phyloP scores from a whole-genome alignment of 257 asterid genomes.

The Solanum sejunctum region DNA sequence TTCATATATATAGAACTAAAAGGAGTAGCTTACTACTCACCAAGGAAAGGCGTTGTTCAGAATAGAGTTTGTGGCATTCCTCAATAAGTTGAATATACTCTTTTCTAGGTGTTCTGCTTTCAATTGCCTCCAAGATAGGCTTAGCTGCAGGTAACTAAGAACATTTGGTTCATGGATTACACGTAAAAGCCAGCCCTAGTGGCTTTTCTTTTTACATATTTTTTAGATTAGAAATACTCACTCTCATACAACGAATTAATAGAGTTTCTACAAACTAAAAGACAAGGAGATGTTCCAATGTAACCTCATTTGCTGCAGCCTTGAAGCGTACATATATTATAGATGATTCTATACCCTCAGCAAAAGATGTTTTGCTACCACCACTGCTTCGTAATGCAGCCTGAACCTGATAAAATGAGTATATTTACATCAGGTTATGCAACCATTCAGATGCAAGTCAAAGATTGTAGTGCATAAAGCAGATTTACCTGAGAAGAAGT shows the following conservation, averaged over 20 bases:
- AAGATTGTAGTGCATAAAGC: slow-evolving; percentile 7
- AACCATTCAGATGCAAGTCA: not conserved
- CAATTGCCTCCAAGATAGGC: slow-evolving; percentile 88
- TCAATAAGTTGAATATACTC: slow-evolving; percentile 83
- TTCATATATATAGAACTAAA: not conserved
- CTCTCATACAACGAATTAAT: not conserved
- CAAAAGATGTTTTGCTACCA: slow-evolving; percentile 29
- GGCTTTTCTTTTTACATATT: not conserved
- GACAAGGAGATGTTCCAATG: slow-evolving; percentile 2
- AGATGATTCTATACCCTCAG: slow-evolving; percentile 95
- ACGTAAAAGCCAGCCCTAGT: not conserved
- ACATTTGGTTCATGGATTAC: not conserved
- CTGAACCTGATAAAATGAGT: no score
- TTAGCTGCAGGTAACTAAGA: slow-evolving; percentile 59
- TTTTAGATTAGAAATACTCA: not conserved
- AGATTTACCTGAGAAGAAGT: slow-evolving; percentile 82
- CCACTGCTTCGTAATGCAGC: no score
- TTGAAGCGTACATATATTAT: slow-evolving; percentile 85
- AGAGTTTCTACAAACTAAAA: not conserved
- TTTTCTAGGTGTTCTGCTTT: slow-evolving; percentile 86
- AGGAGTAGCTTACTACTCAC: slow-evolving; percentile 28
- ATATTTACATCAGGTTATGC: no score
- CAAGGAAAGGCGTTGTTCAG: slow-evolving; percentile 92
- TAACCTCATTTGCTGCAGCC: slow-evolving; percentile 96
- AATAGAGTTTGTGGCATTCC: slow-evolving; percentile 93